phyloP scores from a whole-genome alignment of 768 basidiomycete species.

The Tulasnella sp. region DNA sequence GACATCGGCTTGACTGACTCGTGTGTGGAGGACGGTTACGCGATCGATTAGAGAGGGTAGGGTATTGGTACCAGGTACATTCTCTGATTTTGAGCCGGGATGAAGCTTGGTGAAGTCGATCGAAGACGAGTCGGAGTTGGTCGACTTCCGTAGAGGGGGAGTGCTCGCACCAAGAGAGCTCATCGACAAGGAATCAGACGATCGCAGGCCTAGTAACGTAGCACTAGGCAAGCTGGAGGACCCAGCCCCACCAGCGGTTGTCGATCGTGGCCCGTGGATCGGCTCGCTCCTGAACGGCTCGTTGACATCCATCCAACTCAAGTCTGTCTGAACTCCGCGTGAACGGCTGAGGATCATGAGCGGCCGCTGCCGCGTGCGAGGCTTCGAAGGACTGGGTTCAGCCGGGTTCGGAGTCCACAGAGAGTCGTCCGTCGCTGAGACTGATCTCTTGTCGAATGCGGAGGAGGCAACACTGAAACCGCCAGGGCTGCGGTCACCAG shows the following conservation, averaged over 20 bases:
- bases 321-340: slow-evolving; percentile 59
- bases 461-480: background rate
- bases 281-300: background rate
- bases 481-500: background rate
- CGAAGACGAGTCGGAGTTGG: slow-evolving; percentile 10
- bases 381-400: slow-evolving; percentile 19
- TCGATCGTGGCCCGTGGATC: no score
- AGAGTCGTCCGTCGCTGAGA: slow-evolving; percentile 2
- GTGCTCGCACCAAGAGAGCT: slow-evolving; percentile 3
- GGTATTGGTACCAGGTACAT: slow-evolving; percentile 18
- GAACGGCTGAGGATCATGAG: slow-evolving; percentile 47
- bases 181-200: no score
- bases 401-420: slow-evolving; percentile 6
- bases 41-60: slow-evolving; percentile 33
- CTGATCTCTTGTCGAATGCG: background rate
- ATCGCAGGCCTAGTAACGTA: no score
- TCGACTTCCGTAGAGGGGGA: slow-evolving; percentile 1
- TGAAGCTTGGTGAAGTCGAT: background rate
- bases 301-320: background rate
- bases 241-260: no score
- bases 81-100: background rate
- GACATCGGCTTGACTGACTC: slow-evolving; percentile 66
- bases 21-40: slow-evolving; percentile 48
- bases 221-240: no score
- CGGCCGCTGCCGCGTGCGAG: slow-evolving; percentile 23